Evolutionary conservation across 768 basidiomycete species (phyloP).

Genomic region (Trametes cinnabarina): DNA sequence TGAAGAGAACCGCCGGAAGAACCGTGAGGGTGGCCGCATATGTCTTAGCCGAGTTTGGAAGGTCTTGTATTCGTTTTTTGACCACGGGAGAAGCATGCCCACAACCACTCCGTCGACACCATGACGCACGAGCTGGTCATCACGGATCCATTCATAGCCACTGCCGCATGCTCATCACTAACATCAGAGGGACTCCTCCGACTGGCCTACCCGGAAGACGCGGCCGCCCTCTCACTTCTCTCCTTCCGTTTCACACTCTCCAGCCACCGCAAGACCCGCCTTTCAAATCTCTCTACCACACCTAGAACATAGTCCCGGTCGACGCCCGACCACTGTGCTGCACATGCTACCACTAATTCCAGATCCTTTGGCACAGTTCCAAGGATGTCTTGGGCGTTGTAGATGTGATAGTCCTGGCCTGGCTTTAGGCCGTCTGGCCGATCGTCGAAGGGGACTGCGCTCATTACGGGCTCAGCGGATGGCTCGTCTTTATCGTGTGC

Average conservation of each 20-base stretch:
- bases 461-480: neutral
- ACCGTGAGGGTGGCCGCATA: too few species aligned
- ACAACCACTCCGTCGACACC: too few species aligned
- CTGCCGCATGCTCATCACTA: too few species aligned
- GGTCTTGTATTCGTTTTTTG: too few species aligned
- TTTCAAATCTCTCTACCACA: slow-evolving; percentile 66
- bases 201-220: too few species aligned
- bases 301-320: slow-evolving; percentile 47
- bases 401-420: slow-evolving; percentile 63
- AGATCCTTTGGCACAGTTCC: slow-evolving; percentile 57
- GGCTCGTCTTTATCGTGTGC: neutral
- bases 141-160: too few species aligned
- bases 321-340: slow-evolving; percentile 56
- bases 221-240: neutral
- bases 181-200: too few species aligned
- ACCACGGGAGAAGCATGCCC: too few species aligned
- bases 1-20: too few species aligned
- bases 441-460: slow-evolving; percentile 1
- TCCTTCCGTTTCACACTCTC: slow-evolving; percentile 23
- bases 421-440: slow-evolving; percentile 36
- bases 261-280: slow-evolving; percentile 56
- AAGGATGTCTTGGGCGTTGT: slow-evolving; percentile 61
- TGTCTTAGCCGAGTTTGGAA: too few species aligned
- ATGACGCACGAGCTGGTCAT: too few species aligned
- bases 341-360: slow-evolving; percentile 48